A percentile compares a stretch with the other conserved stretches of the same genome.
Conservation (phyloP, 305 asterid species). For the Plantago coronopus region DNA sequence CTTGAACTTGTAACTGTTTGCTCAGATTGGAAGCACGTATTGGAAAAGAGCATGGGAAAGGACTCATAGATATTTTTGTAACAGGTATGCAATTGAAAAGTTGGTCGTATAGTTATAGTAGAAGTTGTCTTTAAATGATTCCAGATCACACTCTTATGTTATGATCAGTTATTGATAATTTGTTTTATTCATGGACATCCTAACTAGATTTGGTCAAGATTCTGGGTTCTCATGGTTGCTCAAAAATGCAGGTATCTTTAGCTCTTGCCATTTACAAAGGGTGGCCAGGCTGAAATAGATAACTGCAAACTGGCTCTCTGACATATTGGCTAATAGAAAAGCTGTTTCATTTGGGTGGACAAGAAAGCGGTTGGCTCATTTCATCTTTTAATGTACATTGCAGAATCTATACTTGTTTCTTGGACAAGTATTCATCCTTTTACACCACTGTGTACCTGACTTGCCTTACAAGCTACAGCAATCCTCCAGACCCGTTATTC, state of each 20-base stretch:
- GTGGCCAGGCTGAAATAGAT: slow-evolving; percentile 20
- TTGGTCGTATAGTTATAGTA: neutral
- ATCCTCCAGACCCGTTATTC: slow-evolving; percentile 5
- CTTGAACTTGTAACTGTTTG: neutral
- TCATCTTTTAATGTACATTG: slow-evolving; percentile 15
- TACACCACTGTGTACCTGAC: slow-evolving; percentile 13
- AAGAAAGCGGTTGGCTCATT: slow-evolving; percentile 5
- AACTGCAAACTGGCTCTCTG: slow-evolving; percentile 11
- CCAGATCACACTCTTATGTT: neutral
- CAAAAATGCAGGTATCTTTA: slow-evolving; percentile 36
- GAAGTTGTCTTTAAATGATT: neutral
- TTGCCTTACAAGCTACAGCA: slow-evolving; percentile 28
- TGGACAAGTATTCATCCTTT: slow-evolving; percentile 14
- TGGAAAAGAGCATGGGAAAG: neutral
- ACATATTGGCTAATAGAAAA: slow-evolving; percentile 18
- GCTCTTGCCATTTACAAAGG: slow-evolving; percentile 21
- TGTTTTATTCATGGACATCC: neutral
- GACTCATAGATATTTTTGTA: neutral
- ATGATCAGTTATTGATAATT: neutral
- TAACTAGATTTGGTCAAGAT: slow-evolving; percentile 14
- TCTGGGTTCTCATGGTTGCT: slow-evolving; percentile 32
- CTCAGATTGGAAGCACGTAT: neutral
- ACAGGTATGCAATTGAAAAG: neutral
- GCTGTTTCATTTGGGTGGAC: slow-evolving; percentile 14
- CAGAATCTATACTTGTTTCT: slow-evolving; percentile 35